Evolutionary conservation across 2,329 filamentous ascomycete species (phyloP).

Genomic region (Aureobasidium uvarum): DNA sequence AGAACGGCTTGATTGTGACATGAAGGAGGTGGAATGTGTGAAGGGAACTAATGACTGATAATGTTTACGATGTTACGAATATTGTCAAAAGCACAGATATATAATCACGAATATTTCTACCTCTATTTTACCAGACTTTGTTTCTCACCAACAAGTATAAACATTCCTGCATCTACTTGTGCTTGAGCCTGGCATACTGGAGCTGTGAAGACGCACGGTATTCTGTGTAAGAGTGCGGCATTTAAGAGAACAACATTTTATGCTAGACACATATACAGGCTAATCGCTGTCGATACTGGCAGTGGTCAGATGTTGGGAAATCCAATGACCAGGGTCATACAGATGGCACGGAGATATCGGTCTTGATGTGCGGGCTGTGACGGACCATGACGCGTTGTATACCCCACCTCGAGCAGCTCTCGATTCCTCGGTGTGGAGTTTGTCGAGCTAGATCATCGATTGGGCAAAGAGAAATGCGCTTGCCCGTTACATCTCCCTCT

Average conservation of each 20-base stretch:
- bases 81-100: not conserved
- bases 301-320: not conserved
- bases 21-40: not conserved
- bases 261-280: too few species aligned
- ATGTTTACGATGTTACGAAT: conserved; percentile 10
- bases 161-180: not conserved
- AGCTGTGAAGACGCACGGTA: too few species aligned
- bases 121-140: not conserved
- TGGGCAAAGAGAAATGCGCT: not conserved
- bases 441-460: conserved; percentile 2
- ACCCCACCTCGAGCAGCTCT: conserved; percentile 17
- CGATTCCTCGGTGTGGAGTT: not conserved
- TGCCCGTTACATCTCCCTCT: conserved; percentile 1
- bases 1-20: conserved; percentile 20
- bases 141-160: not conserved
- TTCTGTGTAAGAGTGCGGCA: too few species aligned
- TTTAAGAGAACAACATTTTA: too few species aligned
- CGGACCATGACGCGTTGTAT: conserved; percentile 8
- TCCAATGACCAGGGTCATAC: not conserved
- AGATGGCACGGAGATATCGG: not conserved
- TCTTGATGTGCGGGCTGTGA: not conserved
- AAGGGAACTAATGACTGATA: conserved; percentile 4
- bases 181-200: not conserved
- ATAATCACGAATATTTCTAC: not conserved
- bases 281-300: too few species aligned